These are phyloP conservation scores for Phialophora tarda DNA, from an alignment of 2,329 filamentous ascomycete genomes.

Conservation along the genomic window DNA sequence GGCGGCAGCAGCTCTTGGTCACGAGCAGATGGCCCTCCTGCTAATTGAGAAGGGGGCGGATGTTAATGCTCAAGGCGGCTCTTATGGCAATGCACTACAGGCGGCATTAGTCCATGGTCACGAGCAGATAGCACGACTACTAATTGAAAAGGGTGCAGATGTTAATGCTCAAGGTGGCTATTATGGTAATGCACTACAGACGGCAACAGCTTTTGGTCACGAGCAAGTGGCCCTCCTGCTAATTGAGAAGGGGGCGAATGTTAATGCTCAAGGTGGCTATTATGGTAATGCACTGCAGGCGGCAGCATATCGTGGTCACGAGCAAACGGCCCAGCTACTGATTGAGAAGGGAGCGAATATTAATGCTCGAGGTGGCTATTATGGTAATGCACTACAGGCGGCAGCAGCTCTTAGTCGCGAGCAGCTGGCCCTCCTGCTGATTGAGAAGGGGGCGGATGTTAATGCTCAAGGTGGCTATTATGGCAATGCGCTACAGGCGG, in stretches of 20 bases:
- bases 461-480: too few species aligned
- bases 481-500: too few species aligned
- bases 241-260: not conserved
- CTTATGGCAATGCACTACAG: not conserved
- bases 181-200: not conserved
- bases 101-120: conserved; percentile 13
- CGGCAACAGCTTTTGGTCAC: not conserved
- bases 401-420: too few species aligned
- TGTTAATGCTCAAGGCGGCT: not conserved
- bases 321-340: too few species aligned
- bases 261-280: not conserved
- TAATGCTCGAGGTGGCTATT: too few species aligned
- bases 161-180: not conserved
- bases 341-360: too few species aligned
- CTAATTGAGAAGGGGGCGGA: not conserved
- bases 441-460: too few species aligned
- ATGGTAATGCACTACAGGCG: too few species aligned
- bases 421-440: too few species aligned
- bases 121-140: conserved; percentile 17
- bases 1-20: not conserved
- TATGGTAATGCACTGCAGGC: too few species aligned
- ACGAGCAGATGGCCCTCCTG: not conserved
- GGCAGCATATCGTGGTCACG: too few species aligned
- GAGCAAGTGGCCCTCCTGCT: not conserved
- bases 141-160: conserved; percentile 1